These are phyloP conservation scores for Hirschioporus abietinus DNA, from an alignment of 768 basidiomycete genomes.

Conservation along the genomic window DNA sequence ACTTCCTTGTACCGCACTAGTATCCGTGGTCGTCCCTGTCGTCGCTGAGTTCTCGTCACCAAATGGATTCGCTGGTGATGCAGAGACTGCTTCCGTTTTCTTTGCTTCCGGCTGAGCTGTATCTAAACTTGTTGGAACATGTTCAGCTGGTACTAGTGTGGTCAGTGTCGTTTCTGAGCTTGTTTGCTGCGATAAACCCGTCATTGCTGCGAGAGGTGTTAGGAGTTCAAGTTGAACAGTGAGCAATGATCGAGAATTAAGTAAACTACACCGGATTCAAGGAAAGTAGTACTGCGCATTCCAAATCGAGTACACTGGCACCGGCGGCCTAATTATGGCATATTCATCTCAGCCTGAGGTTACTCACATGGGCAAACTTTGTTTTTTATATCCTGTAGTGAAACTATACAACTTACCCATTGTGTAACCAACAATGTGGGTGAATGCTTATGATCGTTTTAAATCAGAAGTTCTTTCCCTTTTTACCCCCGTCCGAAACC, in stretches of 20 bases:
- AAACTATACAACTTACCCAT: too few relatives aligned
- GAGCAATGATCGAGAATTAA: not conserved
- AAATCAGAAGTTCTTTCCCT: too few relatives aligned
- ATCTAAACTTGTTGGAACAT: constrained; percentile 8
- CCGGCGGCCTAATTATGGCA: not conserved
- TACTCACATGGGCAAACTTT: too few relatives aligned
- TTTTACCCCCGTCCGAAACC: too few relatives aligned
- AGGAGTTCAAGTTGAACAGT: not conserved
- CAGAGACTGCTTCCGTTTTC: not conserved
- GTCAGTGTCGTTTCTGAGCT: not conserved
- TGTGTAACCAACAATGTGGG: too few relatives aligned
- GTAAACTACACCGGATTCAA: not conserved
- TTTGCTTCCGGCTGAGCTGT: constrained; percentile 3
- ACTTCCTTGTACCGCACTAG: not conserved
- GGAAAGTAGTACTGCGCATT: not conserved
- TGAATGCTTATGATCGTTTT: too few relatives aligned
- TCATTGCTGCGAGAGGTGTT: not conserved
- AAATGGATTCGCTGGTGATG: not conserved
- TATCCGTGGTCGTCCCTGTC: not conserved
- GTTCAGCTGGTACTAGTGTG: constrained; percentile 5
- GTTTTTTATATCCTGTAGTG: too few relatives aligned
- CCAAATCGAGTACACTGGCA: not conserved
- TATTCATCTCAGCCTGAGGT: not conserved
- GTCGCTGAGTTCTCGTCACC: not conserved
- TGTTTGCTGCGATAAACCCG: not conserved